Evolutionary conservation across 2,329 filamentous ascomycete genomes (phyloP).

Genomic region (Nemania sp.): DNA sequence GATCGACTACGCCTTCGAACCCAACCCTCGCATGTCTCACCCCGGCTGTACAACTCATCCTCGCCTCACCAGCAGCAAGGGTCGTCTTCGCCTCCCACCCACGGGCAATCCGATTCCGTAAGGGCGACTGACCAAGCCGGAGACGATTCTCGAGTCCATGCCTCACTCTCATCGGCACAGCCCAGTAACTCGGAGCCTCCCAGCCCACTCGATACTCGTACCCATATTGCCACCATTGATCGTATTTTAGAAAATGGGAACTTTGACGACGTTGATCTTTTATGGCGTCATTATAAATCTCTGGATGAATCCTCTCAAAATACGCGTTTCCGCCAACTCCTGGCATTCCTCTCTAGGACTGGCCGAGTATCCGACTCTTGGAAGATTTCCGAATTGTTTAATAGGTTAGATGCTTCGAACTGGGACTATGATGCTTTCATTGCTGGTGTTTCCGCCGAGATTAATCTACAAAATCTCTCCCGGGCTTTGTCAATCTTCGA

Average conservation of each 20-base stretch:
- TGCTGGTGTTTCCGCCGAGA: slow-evolving; percentile 57
- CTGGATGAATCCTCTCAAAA: slow-evolving; percentile 52
- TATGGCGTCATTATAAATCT: slow-evolving; percentile 59
- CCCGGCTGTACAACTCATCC: slow-evolving; percentile 47
- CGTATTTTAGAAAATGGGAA: slow-evolving; percentile 38
- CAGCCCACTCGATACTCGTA: not conserved
- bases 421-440: slow-evolving; percentile 59
- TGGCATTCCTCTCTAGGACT: slow-evolving; percentile 59
- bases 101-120: not conserved
- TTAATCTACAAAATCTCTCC: slow-evolving; percentile 55
- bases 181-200: not conserved
- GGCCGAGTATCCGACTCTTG: slow-evolving; percentile 58
- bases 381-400: slow-evolving; percentile 61
- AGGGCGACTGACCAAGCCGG: not conserved
- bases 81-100: not conserved
- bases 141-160: slow-evolving; percentile 1
- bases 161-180: not conserved
- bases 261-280: slow-evolving; percentile 50
- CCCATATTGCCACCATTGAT: slow-evolving; percentile 40
- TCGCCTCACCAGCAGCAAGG: slow-evolving; percentile 32
- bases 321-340: slow-evolving; percentile 50
- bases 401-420: slow-evolving; percentile 50
- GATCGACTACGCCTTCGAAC: slow-evolving; percentile 46
- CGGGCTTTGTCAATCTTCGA: slow-evolving; percentile 58
- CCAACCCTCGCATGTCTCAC: slow-evolving; percentile 40